Percentiles rank a stretch among this genome's conserved stretches.
phyloP scores from a whole-genome alignment of 2,329 filamentous ascomycete genomes.

The Didymella sp. region DNA sequence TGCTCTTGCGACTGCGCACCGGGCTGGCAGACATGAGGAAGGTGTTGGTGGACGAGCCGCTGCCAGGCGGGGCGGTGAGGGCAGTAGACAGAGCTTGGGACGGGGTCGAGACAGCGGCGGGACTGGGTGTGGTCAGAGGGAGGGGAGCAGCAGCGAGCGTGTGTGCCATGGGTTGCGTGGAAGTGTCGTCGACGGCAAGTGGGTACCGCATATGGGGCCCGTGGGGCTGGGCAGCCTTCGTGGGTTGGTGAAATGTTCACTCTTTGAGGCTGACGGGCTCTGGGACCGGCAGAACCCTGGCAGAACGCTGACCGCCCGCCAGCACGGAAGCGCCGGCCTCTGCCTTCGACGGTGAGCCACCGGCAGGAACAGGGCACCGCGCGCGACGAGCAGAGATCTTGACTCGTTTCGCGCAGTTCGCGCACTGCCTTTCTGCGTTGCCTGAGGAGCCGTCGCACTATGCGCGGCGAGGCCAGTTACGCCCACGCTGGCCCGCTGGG shows the following conservation, averaged over 20 bases:
- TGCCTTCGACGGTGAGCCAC: background rate
- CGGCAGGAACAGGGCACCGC: background rate
- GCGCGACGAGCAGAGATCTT: background rate
- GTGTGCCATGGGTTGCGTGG: slow-evolving; percentile 42
- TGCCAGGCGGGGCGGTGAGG: slow-evolving; percentile 56
- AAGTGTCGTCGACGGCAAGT: slow-evolving; percentile 14
- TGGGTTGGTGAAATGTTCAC: slow-evolving; percentile 31
- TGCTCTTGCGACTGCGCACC: slow-evolving; percentile 57
- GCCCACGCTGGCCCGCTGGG: slow-evolving; percentile 13
- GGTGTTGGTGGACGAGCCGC: slow-evolving; percentile 73
- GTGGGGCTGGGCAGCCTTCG: slow-evolving; percentile 29
- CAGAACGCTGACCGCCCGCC: slow-evolving; percentile 19
- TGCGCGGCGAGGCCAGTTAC: slow-evolving; percentile 11
- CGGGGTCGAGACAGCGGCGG: slow-evolving; percentile 44
- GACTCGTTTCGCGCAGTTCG: background rate
- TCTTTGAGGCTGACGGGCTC: slow-evolving; percentile 24
- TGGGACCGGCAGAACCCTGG: slow-evolving; percentile 11
- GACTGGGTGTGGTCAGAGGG: slow-evolving; percentile 25
- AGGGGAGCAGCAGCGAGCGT: slow-evolving; percentile 27
- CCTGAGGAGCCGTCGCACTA: slow-evolving; percentile 19
- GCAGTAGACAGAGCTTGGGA: slow-evolving; percentile 50
- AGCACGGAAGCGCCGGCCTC: slow-evolving; percentile 9
- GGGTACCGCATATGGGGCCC: slow-evolving; percentile 27
- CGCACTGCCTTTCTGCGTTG: slow-evolving; percentile 13
- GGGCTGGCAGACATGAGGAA: slow-evolving; percentile 88